These are phyloP conservation scores for Nymphaea thermarum DNA, from an alignment of 164 flowering plant species.

Conservation along the genomic window DNA sequence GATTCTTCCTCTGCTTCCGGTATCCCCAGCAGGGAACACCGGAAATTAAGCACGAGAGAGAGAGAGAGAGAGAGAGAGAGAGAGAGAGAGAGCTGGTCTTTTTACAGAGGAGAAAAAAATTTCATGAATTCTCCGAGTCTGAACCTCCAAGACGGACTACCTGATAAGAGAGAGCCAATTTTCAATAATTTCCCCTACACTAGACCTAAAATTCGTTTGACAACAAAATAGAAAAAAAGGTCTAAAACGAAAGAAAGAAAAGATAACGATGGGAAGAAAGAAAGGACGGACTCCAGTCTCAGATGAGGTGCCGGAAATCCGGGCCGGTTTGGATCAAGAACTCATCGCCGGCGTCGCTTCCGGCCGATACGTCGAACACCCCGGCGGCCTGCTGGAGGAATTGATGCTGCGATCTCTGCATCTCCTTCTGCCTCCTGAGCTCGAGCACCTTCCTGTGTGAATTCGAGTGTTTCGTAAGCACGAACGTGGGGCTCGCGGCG, in stretches of 20 bases:
- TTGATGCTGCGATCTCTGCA: constrained; percentile 31
- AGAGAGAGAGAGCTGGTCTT: background rate
- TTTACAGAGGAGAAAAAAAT: background rate
- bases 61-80: background rate
- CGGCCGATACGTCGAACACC: constrained; percentile 21
- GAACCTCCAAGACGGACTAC: background rate
- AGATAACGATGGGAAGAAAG: background rate
- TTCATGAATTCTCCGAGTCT: background rate
- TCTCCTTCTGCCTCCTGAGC: constrained; percentile 70
- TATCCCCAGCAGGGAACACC: background rate
- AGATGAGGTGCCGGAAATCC: constrained; percentile 44
- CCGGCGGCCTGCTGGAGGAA: constrained; percentile 17
- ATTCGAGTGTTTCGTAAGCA: constrained; percentile 68
- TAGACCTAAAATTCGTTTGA: background rate
- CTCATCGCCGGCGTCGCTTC: constrained; percentile 32
- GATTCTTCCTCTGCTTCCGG: background rate
- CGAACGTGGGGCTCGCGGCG: constrained; percentile 82
- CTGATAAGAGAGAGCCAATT: background rate
- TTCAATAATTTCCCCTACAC: background rate
- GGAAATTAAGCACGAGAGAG: background rate
- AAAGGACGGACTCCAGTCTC: background rate
- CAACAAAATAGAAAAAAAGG: background rate
- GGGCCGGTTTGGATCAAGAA: constrained; percentile 40
- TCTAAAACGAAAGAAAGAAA: background rate
- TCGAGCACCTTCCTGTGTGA: constrained; percentile 91